Conservation (phyloP, 1,139 yeast genomes). For the Pichia sp. region DNA sequence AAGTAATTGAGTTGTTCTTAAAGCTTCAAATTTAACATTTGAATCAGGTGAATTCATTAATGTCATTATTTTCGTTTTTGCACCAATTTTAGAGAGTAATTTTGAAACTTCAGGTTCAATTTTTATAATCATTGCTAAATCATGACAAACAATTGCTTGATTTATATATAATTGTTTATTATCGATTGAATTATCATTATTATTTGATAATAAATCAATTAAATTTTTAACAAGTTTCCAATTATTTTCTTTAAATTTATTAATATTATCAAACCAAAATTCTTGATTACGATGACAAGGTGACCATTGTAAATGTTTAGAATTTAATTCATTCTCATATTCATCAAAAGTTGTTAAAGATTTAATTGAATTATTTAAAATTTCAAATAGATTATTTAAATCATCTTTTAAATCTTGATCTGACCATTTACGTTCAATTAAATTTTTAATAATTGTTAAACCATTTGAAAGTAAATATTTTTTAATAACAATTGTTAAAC, state of each 20-base stretch:
- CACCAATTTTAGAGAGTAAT: constrained; percentile 42
- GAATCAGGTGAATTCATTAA: constrained; percentile 76
- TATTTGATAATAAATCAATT: constrained; percentile 35
- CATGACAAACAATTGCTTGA: constrained; percentile 62
- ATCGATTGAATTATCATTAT: constrained; percentile 22
- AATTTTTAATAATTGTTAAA: constrained; percentile 55
- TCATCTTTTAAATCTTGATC: constrained; percentile 87
- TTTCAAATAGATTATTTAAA: constrained; percentile 48
- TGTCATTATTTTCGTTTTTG: constrained; percentile 76
- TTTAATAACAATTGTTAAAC: constrained; percentile 42
- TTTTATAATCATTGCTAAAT: constrained; percentile 65
- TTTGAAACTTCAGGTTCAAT: constrained; percentile 50
- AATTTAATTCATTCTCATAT: constrained; percentile 75
- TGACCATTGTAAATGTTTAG: constrained; percentile 76
- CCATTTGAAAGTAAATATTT: constrained; percentile 74
- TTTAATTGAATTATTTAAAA: constrained; percentile 63
- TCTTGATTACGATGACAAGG: constrained; percentile 87
- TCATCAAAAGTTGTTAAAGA: constrained; percentile 90
- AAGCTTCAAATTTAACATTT: constrained; percentile 89
- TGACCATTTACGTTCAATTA: constrained; percentile 85
- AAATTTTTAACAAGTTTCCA: constrained; percentile 64
- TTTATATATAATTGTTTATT: constrained; percentile 29
- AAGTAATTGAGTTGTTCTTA: constrained; percentile 85
- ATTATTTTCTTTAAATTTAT: constrained; percentile 66
- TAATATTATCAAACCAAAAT: constrained; percentile 83